Evolutionary conservation across 805 yeast genomes (phyloP).

Genomic region (Candida orba): DNA sequence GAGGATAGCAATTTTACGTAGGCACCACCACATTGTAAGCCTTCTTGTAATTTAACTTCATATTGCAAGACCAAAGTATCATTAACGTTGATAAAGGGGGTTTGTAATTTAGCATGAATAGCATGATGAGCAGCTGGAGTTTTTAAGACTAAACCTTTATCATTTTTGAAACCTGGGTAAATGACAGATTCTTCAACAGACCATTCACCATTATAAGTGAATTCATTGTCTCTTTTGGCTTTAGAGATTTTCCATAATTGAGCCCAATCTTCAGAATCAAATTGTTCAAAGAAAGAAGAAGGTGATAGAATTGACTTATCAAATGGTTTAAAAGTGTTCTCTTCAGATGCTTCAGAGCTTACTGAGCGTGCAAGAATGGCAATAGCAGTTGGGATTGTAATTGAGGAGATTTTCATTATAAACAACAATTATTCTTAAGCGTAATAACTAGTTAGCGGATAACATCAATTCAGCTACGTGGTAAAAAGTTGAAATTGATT

Average conservation of each 20-base stretch:
- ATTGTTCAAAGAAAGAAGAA: constrained; percentile 59
- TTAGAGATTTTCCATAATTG: constrained; percentile 56
- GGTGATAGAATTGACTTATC: constrained; percentile 27
- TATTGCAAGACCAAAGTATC: constrained; percentile 78
- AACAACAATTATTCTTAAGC: background rate
- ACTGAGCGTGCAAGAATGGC: constrained; percentile 16
- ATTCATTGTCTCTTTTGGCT: constrained; percentile 44
- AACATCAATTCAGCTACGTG: constrained; percentile 1
- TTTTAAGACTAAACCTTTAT: constrained; percentile 71
- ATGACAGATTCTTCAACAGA: constrained; percentile 52
- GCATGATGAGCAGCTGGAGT: constrained; percentile 78
- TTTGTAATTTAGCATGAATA: constrained; percentile 55
- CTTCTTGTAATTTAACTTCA: constrained; percentile 79
- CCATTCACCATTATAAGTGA: constrained; percentile 72
- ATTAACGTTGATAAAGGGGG: constrained; percentile 50
- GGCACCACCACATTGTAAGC: constrained; percentile 83
- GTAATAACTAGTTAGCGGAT: background rate
- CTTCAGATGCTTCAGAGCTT: constrained; percentile 18
- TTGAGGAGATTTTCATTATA: constrained; percentile 18
- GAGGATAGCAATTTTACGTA: constrained; percentile 66
- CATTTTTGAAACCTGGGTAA: constrained; percentile 55
- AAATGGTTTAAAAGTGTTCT: constrained; percentile 31
- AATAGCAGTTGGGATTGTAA: constrained; percentile 20
- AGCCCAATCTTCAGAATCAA: constrained; percentile 33
- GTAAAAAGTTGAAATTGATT: background rate